Evolutionary conservation across 768 basidiomycete species (phyloP), one percentile per base, ranked within the genome.

Genomic region (Calocybe indica): DNA sequence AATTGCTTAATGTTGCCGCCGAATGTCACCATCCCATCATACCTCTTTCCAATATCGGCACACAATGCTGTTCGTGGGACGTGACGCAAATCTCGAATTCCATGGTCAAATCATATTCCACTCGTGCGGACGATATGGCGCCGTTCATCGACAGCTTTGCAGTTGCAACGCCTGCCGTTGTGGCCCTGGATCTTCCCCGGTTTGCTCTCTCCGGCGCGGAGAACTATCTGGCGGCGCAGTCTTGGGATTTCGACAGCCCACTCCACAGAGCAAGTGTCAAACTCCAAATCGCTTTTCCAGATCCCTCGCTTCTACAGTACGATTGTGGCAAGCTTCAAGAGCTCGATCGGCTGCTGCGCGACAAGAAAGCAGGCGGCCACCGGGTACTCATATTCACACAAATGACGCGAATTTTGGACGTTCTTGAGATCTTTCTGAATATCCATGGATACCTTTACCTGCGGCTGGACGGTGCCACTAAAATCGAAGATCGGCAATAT

Each of bases 321-420:
- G 94, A 98, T 62, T 96, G 94, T 58, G 94, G 94, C 39, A 98
- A 98, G 60, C 76, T 98, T 9, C 94, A 96, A 58, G 78, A 83
- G 48, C 78, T 98, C 6, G 78, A 82, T n/a, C 70, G 68, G 22
- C 70, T 98, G 28, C 72, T 98, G 7, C 80, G 90, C 39, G 80
- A 88, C 63, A 88, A 82, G 64, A 92, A 93, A 60, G 79, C 82
- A 0, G 91, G 82, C 5, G 92, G 92, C 0, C 93, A 96, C 61
- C 86, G 94, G 6, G 76, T 89, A 22, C 74, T 98, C 40, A 94
- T 98, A 52, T 98, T 98, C 66, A 97, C 94, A 0, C 94, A 98
- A 58, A 97, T 97, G 94, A 95, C 94, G 30, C 76, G 78, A 50
- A 85, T 98, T 31, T 75, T 98, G 49, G 94, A 98, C 61, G 91